Evolutionary conservation across 345 rosid species (phyloP), one percentile per base, ranked within the genome.

Genomic region (Isatis tinctoria): DNA sequence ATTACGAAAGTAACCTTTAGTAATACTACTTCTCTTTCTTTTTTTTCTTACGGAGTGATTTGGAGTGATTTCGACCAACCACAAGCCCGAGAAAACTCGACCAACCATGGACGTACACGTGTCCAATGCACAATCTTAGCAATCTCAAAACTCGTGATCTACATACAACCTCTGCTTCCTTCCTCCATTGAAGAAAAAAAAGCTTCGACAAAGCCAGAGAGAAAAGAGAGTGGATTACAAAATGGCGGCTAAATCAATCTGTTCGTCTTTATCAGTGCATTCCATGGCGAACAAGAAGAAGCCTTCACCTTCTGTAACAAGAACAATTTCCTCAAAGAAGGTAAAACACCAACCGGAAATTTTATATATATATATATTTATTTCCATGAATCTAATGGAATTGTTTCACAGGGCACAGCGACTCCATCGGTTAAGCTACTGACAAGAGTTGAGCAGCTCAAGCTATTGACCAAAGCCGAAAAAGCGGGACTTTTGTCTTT

Each of bases 371-470:
- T 1, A 2, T 1, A 35, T 35, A 8, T 35, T 7, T 8, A n/a
- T 30, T 7, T 53, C 4, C 6, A 0, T 0, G 45, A 41, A 56
- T 41, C 12, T 35, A 37, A 36, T 56, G 35, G 52, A 14, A 11
- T 47, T 41, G 63, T 24, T 47, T 20, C 73, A 32, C 74, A 49
- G 30, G 63, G 74, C 48, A 73, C 69, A 22, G 63, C 33, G 54
- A 41, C 49, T 39, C 76, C 80, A 9, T 87, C 83, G 3, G 84
- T 94, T 12, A 94, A 90, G 86, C 92, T 94, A 14, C 88, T 91
- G 33, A 88, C 97, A 28, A 84, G 97, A 77, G 97, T 94, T 53
- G 98, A 91, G 85, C 86, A 94, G 70, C 96, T 94, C 30, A 94
- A 86, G 73, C 89, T 94, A 17, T 80, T 94, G 24, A 87, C 86